Evolutionary conservation across 73 alveolate species (phyloP).

Genomic region (Durusdinium trenchii): DNA sequence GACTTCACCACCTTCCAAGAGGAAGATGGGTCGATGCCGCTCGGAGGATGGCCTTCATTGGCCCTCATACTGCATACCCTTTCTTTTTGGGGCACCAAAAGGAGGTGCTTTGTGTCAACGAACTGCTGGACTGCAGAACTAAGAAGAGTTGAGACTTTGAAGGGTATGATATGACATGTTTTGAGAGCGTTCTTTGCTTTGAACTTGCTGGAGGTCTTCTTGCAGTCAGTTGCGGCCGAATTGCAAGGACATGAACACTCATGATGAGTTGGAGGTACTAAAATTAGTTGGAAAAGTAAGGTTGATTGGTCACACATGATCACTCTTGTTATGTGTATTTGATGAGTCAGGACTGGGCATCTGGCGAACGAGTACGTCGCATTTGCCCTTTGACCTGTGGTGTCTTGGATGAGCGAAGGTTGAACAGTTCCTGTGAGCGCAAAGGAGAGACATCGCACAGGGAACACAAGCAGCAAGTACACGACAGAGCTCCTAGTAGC

Average conservation of each 20-base stretch:
- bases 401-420: neutral
- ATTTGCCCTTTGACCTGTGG: slow-evolving; percentile 91
- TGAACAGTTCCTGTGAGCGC: neutral
- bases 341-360: slow-evolving; percentile 40
- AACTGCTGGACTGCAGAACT: neutral
- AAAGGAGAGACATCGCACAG: too few species aligned
- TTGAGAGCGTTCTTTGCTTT: neutral
- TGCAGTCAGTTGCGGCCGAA: slow-evolving; percentile 69
- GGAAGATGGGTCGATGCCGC: slow-evolving; percentile 60
- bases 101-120: too few species aligned
- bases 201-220: slow-evolving; percentile 22
- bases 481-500: too few species aligned
- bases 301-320: too few species aligned
- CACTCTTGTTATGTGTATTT: too few species aligned
- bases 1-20: slow-evolving; percentile 87
- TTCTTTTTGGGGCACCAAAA: too few species aligned
- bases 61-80: too few species aligned
- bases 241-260: too few species aligned
- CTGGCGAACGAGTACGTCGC: slow-evolving; percentile 83
- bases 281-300: too few species aligned
- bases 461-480: too few species aligned
- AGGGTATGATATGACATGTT: neutral
- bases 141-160: neutral
- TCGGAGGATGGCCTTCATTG: neutral
- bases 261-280: too few species aligned